Evolutionary conservation across 2,329 filamentous ascomycete genomes (phyloP), one percentile per base, ranked within the genome.

Genomic region (Huntiella abstrusa): DNA sequence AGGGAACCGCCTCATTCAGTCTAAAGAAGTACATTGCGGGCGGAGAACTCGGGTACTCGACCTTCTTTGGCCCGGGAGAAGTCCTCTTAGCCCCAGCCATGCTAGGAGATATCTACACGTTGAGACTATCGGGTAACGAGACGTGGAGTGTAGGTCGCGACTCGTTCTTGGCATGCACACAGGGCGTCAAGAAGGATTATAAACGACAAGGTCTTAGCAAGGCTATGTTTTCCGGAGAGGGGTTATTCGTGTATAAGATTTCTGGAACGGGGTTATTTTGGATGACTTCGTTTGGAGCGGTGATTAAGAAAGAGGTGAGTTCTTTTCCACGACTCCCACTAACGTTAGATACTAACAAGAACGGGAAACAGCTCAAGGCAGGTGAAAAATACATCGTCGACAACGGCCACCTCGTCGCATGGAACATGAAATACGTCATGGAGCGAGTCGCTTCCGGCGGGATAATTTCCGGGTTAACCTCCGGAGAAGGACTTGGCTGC

Each of bases 341-440:
- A 19, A 4, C 17, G 17, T 4, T 2, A 19, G n/a, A 13, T 38
- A 17, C 36, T 46, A 35, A 42, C 43, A 16, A 34, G 8, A 15
- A 10, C n/a, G 7, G 2, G 11, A 17, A 19, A 37, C 42, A 71
- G 69, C 65, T 79, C 22, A 62, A 60, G 39, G 72, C 77, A 10
- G 80, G 80, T 7, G 88, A 96, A 59, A 81, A 80, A 54, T 96
- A 95, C 61, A 84, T 91, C 53, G 78, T 95, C 48, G 85, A 94
- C 56, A 94, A 94, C 55, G 85, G 85, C 3, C 86, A 96, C 54
- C 69, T 96, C 1, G 86, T 96, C 0, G 88, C 91, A 0, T 98
- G 91, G 91, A 95, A 95, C 59, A 87, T 83, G 57, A 85, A 93
- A 57, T 98, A 96, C 56, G 71, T 83, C 4, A 76, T 98, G 52